Base-by-base conservation (phyloP, 768 basidiomycete species). In the Boletus rufocinnamomeus region DNA sequence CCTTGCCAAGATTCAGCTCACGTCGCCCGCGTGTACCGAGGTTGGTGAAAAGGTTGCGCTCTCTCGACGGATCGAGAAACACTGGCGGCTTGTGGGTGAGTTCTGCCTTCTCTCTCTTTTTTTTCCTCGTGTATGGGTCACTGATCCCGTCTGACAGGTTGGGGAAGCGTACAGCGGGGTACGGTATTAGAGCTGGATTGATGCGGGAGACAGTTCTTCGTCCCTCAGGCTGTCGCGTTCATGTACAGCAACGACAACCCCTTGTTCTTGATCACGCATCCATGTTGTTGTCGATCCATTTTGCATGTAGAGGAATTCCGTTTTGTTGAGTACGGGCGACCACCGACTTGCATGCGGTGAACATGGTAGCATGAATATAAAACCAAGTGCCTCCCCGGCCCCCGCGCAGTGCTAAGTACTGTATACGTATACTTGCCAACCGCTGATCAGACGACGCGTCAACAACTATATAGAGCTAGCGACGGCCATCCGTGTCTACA, bases 1-100 rank as follows among this genome's bases (percentile, higher is more conserved):
- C 75, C 80, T 98, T 9, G 95, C 95, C 17, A 94, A 93, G 79
- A 95, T 96, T 58, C 88, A 94, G 66, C 76, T 98, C 55, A 98
- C 95, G 32, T 89, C 89, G 2, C 97, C 97, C 0, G 94, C 94
- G 10, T 98, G 97, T 73, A 96, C 95, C 30, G 95, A 98, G 73
- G 84, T 97, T 37, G 94, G 93, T 14, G 97, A 99, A 77, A 98
- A 98, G 82, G 96, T 99, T 37, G 97, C 96, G 3, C 75, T 98
- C 44, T 93, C 91, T 32, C 81, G 96, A 58, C 83, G 96, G 64
- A 97, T 98, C 64, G 96, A 98, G 77, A 97, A 97, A 78, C 95
- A 96, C 78, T 97, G 95, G 95, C 89, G 95, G 56, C 84, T 97
- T 66, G 95, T 98, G 54, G 95, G 93, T 88, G 68, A 78, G 90